phyloP scores from a whole-genome alignment of 305 asterid genomes.

The Euphrasia arctica region DNA sequence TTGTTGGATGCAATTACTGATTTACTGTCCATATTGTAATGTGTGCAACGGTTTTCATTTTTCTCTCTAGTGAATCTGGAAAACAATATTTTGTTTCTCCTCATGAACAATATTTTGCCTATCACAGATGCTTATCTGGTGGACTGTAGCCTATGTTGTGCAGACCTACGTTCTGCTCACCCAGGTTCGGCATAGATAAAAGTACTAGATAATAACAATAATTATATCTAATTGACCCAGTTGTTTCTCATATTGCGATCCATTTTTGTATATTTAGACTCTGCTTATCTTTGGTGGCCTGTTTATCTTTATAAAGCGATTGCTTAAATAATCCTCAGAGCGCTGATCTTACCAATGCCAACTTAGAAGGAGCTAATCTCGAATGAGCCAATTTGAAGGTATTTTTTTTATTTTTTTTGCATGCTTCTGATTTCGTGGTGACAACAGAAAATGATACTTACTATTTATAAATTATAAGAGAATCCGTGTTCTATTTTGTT shows the following conservation, averaged over 20 bases:
- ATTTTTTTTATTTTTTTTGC: conserved; percentile 15
- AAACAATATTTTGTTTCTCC: conserved; percentile 16
- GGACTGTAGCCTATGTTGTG: conserved; percentile 88
- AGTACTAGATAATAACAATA: not conserved
- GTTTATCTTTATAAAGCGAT: conserved; percentile 18
- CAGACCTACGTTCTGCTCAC: conserved; percentile 91
- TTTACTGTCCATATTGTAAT: not conserved
- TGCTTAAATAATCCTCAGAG: conserved; percentile 40
- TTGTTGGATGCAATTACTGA: conserved; percentile 1
- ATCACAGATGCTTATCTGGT: conserved; percentile 80
- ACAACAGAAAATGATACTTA: conserved; percentile 11
- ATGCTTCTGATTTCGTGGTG: conserved; percentile 7
- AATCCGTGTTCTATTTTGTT: conserved; percentile 9
- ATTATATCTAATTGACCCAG: not conserved
- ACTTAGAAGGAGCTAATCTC: conserved; percentile 94
- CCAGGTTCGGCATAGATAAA: conserved; percentile 51
- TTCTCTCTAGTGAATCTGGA: conserved; percentile 14
- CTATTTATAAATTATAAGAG: not conserved
- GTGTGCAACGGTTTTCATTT: not conserved
- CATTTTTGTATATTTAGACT: conserved; percentile 6
- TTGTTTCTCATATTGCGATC: conserved; percentile 9
- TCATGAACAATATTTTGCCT: conserved; percentile 22
- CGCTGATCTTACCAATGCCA: conserved; percentile 98
- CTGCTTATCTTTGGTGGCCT: conserved; percentile 10
- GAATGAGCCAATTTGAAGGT: conserved; percentile 99